These are phyloP conservation scores for Psilocybe cubensis DNA, from an alignment of 768 basidiomycete species.

Conservation along the genomic window DNA sequence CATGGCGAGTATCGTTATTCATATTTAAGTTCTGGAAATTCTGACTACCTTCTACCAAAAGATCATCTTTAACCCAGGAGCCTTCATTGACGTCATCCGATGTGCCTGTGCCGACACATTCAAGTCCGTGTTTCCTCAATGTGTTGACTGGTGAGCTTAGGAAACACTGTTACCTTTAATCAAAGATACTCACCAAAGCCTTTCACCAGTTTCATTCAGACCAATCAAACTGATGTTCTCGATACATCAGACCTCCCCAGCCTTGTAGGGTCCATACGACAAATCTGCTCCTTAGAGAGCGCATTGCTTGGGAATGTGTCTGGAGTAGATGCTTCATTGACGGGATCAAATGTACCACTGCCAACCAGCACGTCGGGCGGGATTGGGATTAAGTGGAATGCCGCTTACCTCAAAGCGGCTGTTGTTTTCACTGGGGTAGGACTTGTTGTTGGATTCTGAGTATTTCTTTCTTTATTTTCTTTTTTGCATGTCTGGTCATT, in stretches of 20 bases:
- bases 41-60: conserved; percentile 24
- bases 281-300: conserved; percentile 55
- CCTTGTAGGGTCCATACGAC: conserved; percentile 52
- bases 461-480: conserved; percentile 10
- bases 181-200: not conserved
- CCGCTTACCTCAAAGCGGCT: not conserved
- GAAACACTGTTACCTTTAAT: not conserved
- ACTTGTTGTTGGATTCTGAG: conserved; percentile 8
- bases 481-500: not conserved
- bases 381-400: not conserved
- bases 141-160: conserved; percentile 63
- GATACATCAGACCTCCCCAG: conserved; percentile 48
- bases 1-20: conserved; percentile 38
- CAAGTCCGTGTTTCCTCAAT: conserved; percentile 59
- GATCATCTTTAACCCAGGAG: conserved; percentile 68
- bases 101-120: conserved; percentile 60
- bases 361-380: conserved; percentile 12
- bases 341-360: conserved; percentile 5
- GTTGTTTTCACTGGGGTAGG: conserved; percentile 1
- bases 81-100: conserved; percentile 63
- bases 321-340: conserved; percentile 20
- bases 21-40: too few relatives aligned
- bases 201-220: conserved; percentile 51
- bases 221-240: conserved; percentile 58
- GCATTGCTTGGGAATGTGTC: conserved; percentile 57